Evolutionary conservation across 139 green algal genomes (phyloP).

Genomic region (Picochlorum costavermella): DNA sequence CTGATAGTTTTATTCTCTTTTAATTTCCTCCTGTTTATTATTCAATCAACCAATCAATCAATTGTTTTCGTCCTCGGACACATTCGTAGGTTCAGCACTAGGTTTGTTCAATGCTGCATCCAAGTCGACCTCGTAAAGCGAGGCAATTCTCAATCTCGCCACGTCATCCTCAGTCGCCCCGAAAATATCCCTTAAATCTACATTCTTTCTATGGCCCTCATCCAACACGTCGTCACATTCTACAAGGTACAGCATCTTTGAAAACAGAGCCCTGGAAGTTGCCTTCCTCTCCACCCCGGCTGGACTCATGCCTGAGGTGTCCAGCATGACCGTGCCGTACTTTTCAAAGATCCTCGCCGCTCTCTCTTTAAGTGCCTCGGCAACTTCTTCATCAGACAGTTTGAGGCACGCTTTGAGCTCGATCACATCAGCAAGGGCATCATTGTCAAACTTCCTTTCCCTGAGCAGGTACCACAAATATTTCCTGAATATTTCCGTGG

Average conservation of each 20-base stretch:
- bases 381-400: slow-evolving; percentile 35
- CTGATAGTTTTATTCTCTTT: too few species aligned
- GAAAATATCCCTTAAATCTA: slow-evolving; percentile 67
- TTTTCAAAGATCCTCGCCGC: slow-evolving; percentile 79
- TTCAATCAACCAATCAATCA: not conserved
- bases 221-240: slow-evolving; percentile 65
- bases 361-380: slow-evolving; percentile 72
- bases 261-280: slow-evolving; percentile 70
- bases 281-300: slow-evolving; percentile 77
- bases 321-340: slow-evolving; percentile 77
- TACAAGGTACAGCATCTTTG: slow-evolving; percentile 88
- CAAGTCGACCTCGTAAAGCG: slow-evolving; percentile 16
- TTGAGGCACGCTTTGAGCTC: slow-evolving; percentile 60
- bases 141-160: slow-evolving; percentile 14
- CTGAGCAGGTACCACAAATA: slow-evolving; percentile 93
- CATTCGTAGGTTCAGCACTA: not conserved
- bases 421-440: slow-evolving; percentile 81
- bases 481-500: slow-evolving; percentile 89
- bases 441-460: slow-evolving; percentile 83
- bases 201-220: slow-evolving; percentile 27
- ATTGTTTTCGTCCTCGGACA: not conserved
- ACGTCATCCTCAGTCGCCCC: slow-evolving; percentile 60
- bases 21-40: not conserved
- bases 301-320: slow-evolving; percentile 56
- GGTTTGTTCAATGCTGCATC: slow-evolving; percentile 6